These are phyloP conservation scores for Spraguea lophii DNA, from an alignment of 371 early-diverging fungal genomes.

Conservation along the genomic window DNA sequence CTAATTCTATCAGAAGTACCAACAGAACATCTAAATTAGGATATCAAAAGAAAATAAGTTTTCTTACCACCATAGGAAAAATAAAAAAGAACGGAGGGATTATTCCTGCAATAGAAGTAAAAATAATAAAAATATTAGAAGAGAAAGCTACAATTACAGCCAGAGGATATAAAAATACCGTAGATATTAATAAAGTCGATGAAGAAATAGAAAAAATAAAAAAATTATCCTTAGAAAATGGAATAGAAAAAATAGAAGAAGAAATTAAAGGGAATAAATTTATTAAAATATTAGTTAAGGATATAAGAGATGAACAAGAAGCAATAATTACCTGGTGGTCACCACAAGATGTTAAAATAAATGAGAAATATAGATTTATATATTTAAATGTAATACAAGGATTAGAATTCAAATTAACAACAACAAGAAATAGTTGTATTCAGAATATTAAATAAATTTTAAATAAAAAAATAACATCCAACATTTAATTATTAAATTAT, in stretches of 20 bases:
- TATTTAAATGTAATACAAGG: too few species aligned
- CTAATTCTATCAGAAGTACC: not conserved
- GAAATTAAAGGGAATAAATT: conserved; percentile 25
- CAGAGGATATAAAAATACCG: conserved; percentile 16
- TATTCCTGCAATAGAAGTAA: conserved; percentile 18
- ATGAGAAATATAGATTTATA: conserved; percentile 13
- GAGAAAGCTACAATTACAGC: conserved; percentile 14
- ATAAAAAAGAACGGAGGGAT: conserved; percentile 21
- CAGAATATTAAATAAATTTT: too few species aligned
- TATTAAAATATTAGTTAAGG: conserved; percentile 18
- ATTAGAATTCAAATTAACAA: too few species aligned
- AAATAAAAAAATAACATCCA: too few species aligned
- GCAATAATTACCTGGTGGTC: conserved; percentile 39
- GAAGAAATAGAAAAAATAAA: conserved; percentile 31
- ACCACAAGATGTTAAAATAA: conserved; percentile 12
- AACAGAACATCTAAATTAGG: conserved; percentile 14
- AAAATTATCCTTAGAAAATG: conserved; percentile 10
- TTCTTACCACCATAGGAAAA: conserved; percentile 13
- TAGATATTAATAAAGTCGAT: conserved; percentile 26
- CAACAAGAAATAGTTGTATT: too few species aligned
- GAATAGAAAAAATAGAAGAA: conserved; percentile 3
- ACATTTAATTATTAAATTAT: too few species aligned
- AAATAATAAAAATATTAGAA: conserved; percentile 26
- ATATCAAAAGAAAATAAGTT: conserved; percentile 19
- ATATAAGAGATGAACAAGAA: conserved; percentile 12